A percentile compares a stretch with the other conserved stretches of the same genome.
phyloP scores from a whole-genome alignment of 352 stramenopile species.

The Globisporangium acanthophoron region DNA sequence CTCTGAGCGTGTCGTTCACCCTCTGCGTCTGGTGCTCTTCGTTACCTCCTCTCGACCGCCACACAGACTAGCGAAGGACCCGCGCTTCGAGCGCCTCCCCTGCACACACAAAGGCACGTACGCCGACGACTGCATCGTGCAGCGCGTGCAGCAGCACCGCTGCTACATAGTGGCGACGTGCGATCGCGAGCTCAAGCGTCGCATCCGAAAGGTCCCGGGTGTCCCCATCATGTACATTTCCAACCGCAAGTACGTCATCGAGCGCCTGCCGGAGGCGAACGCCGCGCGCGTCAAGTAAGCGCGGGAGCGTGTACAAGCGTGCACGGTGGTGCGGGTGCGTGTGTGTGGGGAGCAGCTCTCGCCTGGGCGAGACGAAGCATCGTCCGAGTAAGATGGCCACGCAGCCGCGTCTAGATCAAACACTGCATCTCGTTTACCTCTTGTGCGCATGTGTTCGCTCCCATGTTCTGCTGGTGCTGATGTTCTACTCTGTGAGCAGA shows the following conservation, averaged over 20 bases:
- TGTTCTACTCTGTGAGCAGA: background rate
- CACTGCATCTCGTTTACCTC: background rate
- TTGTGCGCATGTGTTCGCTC: background rate
- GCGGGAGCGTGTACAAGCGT: too few relatives aligned
- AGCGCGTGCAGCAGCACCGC: slow-evolving; percentile 90
- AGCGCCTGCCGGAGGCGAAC: slow-evolving; percentile 98
- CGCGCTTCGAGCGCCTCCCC: slow-evolving; percentile 96
- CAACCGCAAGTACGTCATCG: slow-evolving; percentile 98
- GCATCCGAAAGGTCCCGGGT: slow-evolving; percentile 98
- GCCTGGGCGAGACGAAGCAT: too few relatives aligned
- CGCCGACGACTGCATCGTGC: slow-evolving; percentile 98
- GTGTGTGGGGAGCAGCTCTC: too few relatives aligned
- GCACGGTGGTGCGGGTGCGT: too few relatives aligned
- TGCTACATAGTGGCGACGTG: slow-evolving; percentile 99
- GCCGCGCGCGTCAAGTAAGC: slow-evolving; percentile 84
- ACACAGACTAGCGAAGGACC: slow-evolving; percentile 94
- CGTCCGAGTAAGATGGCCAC: background rate
- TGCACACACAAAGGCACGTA: slow-evolving; percentile 99
- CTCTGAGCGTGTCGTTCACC: too few relatives aligned
- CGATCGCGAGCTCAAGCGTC: slow-evolving; percentile 98
- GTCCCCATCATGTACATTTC: slow-evolving; percentile 99
- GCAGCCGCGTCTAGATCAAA: background rate
- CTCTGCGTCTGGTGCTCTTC: background rate
- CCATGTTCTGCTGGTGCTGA: background rate
- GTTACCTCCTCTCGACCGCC: background rate